Percentiles rank a stretch among this genome's conserved stretches.
Evolutionary conservation across 805 yeast genomes (phyloP).

Genomic region (Ogataea trehaloabstinens): DNA sequence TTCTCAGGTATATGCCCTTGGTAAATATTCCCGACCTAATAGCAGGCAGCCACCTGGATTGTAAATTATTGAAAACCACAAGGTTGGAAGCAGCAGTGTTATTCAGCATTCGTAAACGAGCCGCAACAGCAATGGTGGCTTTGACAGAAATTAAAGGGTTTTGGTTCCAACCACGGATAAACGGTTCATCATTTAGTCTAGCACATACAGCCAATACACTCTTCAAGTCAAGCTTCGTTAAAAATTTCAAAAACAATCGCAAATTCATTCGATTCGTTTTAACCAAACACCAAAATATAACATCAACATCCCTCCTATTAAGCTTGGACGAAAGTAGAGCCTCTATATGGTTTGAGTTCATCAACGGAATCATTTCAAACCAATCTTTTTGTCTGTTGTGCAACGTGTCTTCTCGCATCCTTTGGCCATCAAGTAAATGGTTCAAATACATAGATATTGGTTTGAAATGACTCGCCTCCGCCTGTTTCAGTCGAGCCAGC

Average conservation of each 20-base stretch:
- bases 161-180: slow-evolving; percentile 6
- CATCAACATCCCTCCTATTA: background rate
- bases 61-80: slow-evolving; percentile 14
- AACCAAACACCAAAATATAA: slow-evolving; percentile 21
- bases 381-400: background rate
- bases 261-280: slow-evolving; percentile 14
- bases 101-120: slow-evolving; percentile 22
- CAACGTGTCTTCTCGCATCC: slow-evolving; percentile 3
- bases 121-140: slow-evolving; percentile 21
- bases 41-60: slow-evolving; percentile 22
- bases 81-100: slow-evolving; percentile 13
- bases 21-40: slow-evolving; percentile 7
- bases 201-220: slow-evolving; percentile 13
- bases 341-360: background rate
- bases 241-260: slow-evolving; percentile 14
- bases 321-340: background rate
- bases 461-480: slow-evolving; percentile 11
- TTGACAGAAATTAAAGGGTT: slow-evolving; percentile 14
- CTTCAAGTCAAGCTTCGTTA: slow-evolving; percentile 19
- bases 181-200: slow-evolving; percentile 7
- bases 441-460: slow-evolving; percentile 12
- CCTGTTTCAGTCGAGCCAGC: slow-evolving; percentile 11
- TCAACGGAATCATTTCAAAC: background rate
- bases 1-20: slow-evolving; percentile 14
- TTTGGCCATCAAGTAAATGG: slow-evolving; percentile 17